Evolutionary conservation across 106 monocot species (phyloP).

Genomic region (Alisma plantagoaquatica): DNA sequence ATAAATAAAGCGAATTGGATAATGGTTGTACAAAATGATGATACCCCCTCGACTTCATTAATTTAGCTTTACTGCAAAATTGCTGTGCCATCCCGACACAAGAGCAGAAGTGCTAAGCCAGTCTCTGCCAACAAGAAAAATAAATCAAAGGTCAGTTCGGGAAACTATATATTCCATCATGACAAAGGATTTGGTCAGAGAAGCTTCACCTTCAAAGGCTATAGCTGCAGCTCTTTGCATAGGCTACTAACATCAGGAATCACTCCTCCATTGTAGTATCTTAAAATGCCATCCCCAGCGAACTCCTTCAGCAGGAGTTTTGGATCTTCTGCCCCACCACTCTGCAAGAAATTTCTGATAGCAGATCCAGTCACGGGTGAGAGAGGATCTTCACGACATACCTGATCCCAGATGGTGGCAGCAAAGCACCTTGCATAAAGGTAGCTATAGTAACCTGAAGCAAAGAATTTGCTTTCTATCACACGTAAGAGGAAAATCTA

Average conservation of each 20-base stretch:
- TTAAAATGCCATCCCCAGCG: constrained; percentile 35
- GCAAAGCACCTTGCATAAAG: constrained; percentile 90
- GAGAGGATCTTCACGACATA: constrained; percentile 73
- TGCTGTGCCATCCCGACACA: no score
- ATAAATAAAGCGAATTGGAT: no score
- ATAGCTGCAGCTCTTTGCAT: constrained; percentile 39
- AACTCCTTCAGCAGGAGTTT: constrained; percentile 42
- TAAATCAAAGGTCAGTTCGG: no score
- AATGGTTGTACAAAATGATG: no score
- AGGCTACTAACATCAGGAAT: constrained; percentile 61
- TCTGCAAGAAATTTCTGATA: constrained; percentile 46
- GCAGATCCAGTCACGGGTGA: constrained; percentile 43
- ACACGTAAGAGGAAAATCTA: no score
- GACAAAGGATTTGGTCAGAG: no score
- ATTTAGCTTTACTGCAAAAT: no score
- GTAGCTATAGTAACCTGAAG: constrained; percentile 86
- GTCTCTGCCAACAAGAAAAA: no score
- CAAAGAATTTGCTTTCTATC: neutral
- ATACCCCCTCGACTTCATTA: no score
- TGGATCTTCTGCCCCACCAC: constrained; percentile 82
- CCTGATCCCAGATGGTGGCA: constrained; percentile 72
- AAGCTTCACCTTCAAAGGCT: no score
- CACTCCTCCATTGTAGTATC: constrained; percentile 35
- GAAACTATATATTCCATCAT: no score
- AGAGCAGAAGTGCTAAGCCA: no score